Percentiles rank a stretch among this genome's conserved stretches.
Conservation (phyloP, 805 yeast genomes). For the Ascoidea rubescens region DNA sequence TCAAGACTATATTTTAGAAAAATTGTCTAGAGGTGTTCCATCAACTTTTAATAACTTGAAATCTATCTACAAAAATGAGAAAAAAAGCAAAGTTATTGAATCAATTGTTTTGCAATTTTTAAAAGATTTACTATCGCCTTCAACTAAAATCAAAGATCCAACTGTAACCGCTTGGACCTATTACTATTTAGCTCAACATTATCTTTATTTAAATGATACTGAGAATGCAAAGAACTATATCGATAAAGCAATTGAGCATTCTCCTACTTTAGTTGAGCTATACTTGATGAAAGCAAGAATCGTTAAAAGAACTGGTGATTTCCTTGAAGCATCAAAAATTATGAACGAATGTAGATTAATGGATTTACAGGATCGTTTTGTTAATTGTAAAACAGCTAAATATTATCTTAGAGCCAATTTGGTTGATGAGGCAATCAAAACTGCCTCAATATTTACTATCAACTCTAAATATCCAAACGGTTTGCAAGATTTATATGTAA, state of each 20-base stretch:
- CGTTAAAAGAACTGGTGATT: slow-evolving; percentile 54
- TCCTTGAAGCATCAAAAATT: slow-evolving; percentile 43
- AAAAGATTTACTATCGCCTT: slow-evolving; percentile 12
- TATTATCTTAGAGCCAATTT: slow-evolving; percentile 67
- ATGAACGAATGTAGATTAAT: slow-evolving; percentile 60
- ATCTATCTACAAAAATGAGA: slow-evolving; percentile 45
- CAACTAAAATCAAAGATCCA: slow-evolving; percentile 16
- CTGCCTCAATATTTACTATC: slow-evolving; percentile 71
- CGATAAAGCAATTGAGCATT: slow-evolving; percentile 49
- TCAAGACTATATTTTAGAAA: slow-evolving; percentile 38
- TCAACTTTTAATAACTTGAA: slow-evolving; percentile 79
- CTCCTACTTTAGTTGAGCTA: slow-evolving; percentile 79
- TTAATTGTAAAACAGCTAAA: slow-evolving; percentile 79
- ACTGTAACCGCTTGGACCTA: slow-evolving; percentile 46
- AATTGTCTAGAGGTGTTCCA: slow-evolving; percentile 74
- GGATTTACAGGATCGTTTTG: slow-evolving; percentile 83
- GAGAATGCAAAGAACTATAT: slow-evolving; percentile 40
- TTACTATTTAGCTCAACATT: slow-evolving; percentile 72
- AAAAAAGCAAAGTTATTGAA: slow-evolving; percentile 29
- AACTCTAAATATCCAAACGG: slow-evolving; percentile 77
- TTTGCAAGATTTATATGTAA: slow-evolving; percentile 67
- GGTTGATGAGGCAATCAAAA: slow-evolving; percentile 58
- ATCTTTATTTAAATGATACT: slow-evolving; percentile 39
- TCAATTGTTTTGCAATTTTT: slow-evolving; percentile 38
- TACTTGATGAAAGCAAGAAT: slow-evolving; percentile 72